Percentiles rank a stretch among this genome's conserved stretches.
Conservation (phyloP, 257 asterid species). For the Solanum corneliomulleri region DNA sequence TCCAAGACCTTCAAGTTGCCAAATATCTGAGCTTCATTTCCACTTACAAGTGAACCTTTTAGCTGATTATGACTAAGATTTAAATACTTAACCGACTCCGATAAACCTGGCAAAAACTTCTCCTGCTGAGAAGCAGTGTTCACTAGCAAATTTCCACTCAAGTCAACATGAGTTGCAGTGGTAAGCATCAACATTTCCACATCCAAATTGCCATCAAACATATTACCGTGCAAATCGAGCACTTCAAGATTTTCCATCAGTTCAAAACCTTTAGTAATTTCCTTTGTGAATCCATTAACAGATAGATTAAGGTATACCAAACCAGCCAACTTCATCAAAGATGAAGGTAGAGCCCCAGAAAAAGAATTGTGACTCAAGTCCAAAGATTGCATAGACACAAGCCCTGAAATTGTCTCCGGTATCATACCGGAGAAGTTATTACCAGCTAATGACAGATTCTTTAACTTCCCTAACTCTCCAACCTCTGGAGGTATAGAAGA, state of each 20-base stretch:
- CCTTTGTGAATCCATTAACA: constrained; percentile 43
- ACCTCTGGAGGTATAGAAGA: constrained; percentile 63
- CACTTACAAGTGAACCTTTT: constrained; percentile 62
- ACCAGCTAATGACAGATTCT: constrained; percentile 71
- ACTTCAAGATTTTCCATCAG: constrained; percentile 55
- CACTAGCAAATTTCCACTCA: constrained; percentile 60
- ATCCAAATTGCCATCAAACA: constrained; percentile 71
- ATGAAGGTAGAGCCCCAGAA: constrained; percentile 52
- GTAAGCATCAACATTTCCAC: constrained; percentile 54
- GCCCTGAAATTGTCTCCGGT: constrained; percentile 56
- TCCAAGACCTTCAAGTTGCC: constrained; percentile 73
- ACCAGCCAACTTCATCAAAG: constrained; percentile 42
- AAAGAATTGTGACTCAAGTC: constrained; percentile 70
- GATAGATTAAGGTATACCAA: constrained; percentile 74
- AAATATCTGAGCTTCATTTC: constrained; percentile 46
- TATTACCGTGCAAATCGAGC: constrained; percentile 80
- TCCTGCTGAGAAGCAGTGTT: constrained; percentile 33
- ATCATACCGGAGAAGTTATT: constrained; percentile 73
- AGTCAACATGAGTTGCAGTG: constrained; percentile 65
- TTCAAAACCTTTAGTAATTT: constrained; percentile 74
- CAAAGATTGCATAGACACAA: constrained; percentile 49
- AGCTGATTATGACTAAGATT: constrained; percentile 74
- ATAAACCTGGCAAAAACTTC: constrained; percentile 40
- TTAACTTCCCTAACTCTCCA: constrained; percentile 37
- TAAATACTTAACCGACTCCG: constrained; percentile 53